These are phyloP conservation scores for Candida pseudoviswanathii DNA, from an alignment of 1,139 yeast genomes.

Conservation along the genomic window DNA sequence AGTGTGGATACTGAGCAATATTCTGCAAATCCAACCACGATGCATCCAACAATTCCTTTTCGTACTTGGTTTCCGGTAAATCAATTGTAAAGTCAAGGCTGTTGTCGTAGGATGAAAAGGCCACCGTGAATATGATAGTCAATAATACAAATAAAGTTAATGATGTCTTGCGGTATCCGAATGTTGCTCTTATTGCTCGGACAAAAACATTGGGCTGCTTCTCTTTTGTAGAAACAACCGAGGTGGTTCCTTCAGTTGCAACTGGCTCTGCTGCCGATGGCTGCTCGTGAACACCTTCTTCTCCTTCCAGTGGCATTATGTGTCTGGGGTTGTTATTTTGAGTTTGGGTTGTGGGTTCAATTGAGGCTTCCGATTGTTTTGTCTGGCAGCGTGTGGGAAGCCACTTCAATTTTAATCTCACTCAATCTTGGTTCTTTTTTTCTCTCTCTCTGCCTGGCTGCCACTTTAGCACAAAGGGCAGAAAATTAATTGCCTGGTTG, in stretches of 20 bases:
- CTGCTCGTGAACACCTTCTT: conserved; percentile 1
- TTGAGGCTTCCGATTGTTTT: neutral
- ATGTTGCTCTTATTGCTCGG: conserved; percentile 35
- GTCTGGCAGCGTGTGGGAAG: too few species aligned
- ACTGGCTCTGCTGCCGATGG: neutral
- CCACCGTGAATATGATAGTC: conserved; percentile 38
- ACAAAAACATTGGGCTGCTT: conserved; percentile 28
- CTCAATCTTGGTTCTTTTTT: too few species aligned
- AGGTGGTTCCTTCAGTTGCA: neutral
- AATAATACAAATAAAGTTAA: conserved; percentile 51
- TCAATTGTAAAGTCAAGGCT: conserved; percentile 38
- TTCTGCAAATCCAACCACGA: conserved; percentile 71
- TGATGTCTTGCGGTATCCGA: conserved; percentile 65
- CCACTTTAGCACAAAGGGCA: too few species aligned
- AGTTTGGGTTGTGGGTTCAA: neutral
- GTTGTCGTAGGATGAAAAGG: conserved; percentile 35
- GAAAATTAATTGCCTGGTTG: too few species aligned
- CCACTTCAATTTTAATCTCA: too few species aligned
- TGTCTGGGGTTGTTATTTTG: too few species aligned
- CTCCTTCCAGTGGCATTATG: conserved; percentile 3
- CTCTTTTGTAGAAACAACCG: neutral
- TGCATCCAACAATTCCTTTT: conserved; percentile 43
- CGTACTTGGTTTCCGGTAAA: conserved; percentile 42
- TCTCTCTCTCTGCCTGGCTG: too few species aligned
- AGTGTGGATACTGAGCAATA: conserved; percentile 69